A percentile compares a stretch with the other conserved stretches of the same genome.
phyloP scores from a whole-genome alignment of 306 rosid genomes.

The Vicia faba region DNA sequence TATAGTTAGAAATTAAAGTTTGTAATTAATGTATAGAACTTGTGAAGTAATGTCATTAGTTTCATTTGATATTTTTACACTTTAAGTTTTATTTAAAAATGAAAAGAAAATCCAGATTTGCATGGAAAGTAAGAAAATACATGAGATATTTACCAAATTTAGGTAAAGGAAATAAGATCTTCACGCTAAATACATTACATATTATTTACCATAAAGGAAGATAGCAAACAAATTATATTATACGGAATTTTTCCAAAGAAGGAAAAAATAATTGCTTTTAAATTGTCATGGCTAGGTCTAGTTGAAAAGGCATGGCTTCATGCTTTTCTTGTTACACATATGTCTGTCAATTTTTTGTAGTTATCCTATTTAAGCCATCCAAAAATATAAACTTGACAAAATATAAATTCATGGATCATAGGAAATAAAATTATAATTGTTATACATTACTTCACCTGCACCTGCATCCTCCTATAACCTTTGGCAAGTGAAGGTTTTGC shows the following conservation, averaged over 20 bases:
- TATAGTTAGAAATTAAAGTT: no score
- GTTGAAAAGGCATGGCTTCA: conserved; percentile 40
- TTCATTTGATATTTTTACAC: no score
- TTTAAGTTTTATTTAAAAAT: no score
- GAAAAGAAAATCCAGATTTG: no score
- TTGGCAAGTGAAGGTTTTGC: no score
- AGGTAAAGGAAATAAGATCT: conserved; percentile 26
- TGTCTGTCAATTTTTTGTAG: conserved; percentile 36
- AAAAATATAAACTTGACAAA: conserved; percentile 4
- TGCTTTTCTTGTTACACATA: conserved; percentile 35
- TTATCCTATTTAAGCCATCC: conserved; percentile 19
- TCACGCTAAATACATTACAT: conserved; percentile 15
- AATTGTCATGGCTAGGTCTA: conserved; percentile 11
- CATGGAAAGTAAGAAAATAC: conserved; percentile 7
- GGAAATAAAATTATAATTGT: no score
- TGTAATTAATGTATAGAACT: no score
- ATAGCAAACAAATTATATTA: conserved; percentile 20
- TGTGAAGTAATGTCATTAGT: no score
- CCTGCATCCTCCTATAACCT: no score
- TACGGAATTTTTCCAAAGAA: conserved; percentile 13
- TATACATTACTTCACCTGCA: no score
- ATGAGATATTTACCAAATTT: conserved; percentile 3
- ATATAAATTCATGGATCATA: conserved; percentile 30
- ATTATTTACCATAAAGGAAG: conserved; percentile 18
- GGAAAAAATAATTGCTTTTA: conserved; percentile 14